These are phyloP conservation scores for Solanum peruvianum DNA, from an alignment of 257 asterid genomes.

Conservation along the genomic window DNA sequence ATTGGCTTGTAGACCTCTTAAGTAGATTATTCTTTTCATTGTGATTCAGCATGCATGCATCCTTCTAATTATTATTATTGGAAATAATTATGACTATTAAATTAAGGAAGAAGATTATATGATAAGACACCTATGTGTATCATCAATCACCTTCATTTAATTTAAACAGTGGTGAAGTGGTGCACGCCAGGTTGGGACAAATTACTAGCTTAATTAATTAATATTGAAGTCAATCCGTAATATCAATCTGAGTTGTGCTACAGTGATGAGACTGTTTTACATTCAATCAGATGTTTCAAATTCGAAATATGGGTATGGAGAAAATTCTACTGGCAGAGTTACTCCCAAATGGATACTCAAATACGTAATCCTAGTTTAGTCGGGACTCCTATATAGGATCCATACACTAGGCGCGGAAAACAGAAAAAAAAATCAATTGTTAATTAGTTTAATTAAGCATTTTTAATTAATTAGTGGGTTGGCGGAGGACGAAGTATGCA, in stretches of 20 bases:
- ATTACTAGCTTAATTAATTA: background rate
- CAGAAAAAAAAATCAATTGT: background rate
- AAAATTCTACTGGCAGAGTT: accelerated
- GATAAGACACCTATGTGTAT: background rate
- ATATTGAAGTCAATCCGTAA: background rate
- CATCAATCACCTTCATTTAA: background rate
- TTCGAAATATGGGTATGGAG: accelerated
- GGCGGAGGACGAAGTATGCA: background rate
- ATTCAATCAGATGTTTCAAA: too few relatives aligned
- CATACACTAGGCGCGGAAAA: too few relatives aligned
- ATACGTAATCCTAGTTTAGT: too few relatives aligned
- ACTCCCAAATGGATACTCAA: too few relatives aligned
- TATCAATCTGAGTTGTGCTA: too few relatives aligned
- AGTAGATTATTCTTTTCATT: background rate
- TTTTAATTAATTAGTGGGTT: background rate
- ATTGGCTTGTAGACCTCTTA: background rate
- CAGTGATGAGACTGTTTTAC: too few relatives aligned
- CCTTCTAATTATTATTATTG: background rate
- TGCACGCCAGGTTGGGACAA: background rate
- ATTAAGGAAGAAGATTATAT: background rate
- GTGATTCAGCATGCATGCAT: background rate
- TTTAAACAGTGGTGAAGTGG: background rate
- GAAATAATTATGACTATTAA: background rate
- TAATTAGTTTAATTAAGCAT: background rate
- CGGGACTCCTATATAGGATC: too few relatives aligned